These are phyloP conservation scores for Eucalyptus tenuipes DNA, from an alignment of 345 rosid genomes.

Conservation along the genomic window DNA sequence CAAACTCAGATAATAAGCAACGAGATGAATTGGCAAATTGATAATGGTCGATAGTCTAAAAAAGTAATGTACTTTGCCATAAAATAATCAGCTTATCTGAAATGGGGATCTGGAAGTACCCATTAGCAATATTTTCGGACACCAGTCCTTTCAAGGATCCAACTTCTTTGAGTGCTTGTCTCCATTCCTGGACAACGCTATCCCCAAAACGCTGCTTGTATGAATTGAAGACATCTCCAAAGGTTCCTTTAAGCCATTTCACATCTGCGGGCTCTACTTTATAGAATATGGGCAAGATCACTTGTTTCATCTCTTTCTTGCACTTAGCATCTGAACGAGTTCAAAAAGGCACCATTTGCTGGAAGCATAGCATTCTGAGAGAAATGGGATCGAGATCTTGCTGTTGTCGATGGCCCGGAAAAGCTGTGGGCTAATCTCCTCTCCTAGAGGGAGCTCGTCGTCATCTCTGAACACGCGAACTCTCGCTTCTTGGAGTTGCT, in stretches of 20 bases:
- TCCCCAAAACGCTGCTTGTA: background rate
- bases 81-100: background rate
- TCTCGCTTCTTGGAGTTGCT: background rate
- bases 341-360: background rate
- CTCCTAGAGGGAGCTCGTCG: background rate
- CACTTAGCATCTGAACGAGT: background rate
- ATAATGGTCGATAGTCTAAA: background rate
- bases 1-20: background rate
- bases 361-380: background rate
- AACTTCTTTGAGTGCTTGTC: background rate
- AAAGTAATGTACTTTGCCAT: background rate
- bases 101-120: background rate
- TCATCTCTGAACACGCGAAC: background rate
- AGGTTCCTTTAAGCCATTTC: background rate
- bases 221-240: background rate
- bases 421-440: background rate
- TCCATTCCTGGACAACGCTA: background rate
- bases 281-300: background rate
- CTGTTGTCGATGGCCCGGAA: background rate
- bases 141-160: background rate
- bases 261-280: fast-evolving
- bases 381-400: background rate
- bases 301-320: background rate
- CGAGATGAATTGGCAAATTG: background rate
- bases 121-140: background rate